A percentile compares a stretch with the other conserved stretches of the same genome.
These are phyloP conservation scores for Scytalidium sp. DNA, from an alignment of 2,329 filamentous ascomycete species.

Conservation along the genomic window DNA sequence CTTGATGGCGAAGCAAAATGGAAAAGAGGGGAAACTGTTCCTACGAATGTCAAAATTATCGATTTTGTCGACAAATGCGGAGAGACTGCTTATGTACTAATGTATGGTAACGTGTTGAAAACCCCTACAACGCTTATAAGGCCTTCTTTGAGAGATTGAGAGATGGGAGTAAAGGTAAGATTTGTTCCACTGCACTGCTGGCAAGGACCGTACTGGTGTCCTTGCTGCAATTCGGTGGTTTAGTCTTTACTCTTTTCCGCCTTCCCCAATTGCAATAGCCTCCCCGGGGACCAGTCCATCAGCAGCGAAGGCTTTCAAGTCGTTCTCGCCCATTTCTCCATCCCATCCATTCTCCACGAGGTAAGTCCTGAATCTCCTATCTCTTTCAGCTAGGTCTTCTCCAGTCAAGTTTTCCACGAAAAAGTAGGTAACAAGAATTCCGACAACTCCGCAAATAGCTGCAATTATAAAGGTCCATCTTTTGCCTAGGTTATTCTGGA, in stretches of 20 bases:
- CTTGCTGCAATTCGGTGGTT: no score
- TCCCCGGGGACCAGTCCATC: no score
- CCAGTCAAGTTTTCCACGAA: slow-evolving; percentile 44
- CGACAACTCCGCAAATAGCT: slow-evolving; percentile 45
- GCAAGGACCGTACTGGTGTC: slow-evolving; percentile 53
- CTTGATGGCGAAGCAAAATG: background rate
- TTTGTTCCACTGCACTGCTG: slow-evolving; percentile 55
- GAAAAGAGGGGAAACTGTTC: slow-evolving; percentile 25
- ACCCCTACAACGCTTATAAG: slow-evolving; percentile 39
- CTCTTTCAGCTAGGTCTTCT: slow-evolving; percentile 39
- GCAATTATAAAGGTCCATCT: slow-evolving; percentile 51
- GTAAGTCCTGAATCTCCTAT: slow-evolving; percentile 42
- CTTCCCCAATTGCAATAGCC: no score
- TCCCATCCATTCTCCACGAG: slow-evolving; percentile 43
- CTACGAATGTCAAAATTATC: slow-evolving; percentile 27
- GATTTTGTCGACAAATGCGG: slow-evolving; percentile 45
- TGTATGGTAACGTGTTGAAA: slow-evolving; percentile 45
- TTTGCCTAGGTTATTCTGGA: slow-evolving; percentile 41
- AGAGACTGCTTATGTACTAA: slow-evolving; percentile 38
- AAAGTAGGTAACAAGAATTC: slow-evolving; percentile 44
- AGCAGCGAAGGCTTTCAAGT: no score
- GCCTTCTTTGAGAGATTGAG: slow-evolving; percentile 46
- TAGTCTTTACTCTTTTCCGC: no score
- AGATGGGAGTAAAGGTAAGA: slow-evolving; percentile 40
- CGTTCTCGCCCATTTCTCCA: slow-evolving; percentile 41